These are phyloP conservation scores for Metarhizium sp. DNA, from an alignment of 2,329 filamentous ascomycete genomes.

Conservation along the genomic window DNA sequence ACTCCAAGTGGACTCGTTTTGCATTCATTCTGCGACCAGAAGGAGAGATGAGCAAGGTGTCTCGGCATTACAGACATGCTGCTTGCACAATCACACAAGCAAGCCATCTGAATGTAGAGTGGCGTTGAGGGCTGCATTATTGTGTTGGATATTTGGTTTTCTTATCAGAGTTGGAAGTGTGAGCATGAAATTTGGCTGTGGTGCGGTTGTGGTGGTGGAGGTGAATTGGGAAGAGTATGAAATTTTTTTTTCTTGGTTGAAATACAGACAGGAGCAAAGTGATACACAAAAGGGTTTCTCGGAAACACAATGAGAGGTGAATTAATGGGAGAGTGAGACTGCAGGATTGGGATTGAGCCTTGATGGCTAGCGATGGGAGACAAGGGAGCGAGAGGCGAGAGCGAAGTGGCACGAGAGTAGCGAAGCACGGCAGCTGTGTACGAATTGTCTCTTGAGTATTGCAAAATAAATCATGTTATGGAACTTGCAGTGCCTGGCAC, in stretches of 20 bases:
- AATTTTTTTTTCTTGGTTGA: neutral
- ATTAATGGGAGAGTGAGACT: neutral
- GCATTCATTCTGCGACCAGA: neutral
- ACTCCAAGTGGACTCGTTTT: neutral
- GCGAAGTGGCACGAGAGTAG: neutral
- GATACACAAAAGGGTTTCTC: neutral
- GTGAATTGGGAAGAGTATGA: neutral
- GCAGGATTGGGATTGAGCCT: neutral
- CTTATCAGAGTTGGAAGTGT: neutral
- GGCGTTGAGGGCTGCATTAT: conserved; percentile 3
- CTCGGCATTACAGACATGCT: neutral
- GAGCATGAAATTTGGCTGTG: neutral
- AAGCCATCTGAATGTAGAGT: neutral
- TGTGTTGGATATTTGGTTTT: conserved; percentile 1
- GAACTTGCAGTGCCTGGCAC: no score
- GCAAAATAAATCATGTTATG: neutral
- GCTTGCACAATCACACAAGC: neutral
- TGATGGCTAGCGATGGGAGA: no score
- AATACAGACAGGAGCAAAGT: neutral
- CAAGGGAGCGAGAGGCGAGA: neutral
- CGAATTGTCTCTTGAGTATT: neutral
- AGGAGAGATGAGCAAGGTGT: neutral
- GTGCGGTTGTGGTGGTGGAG: neutral
- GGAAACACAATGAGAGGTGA: neutral
- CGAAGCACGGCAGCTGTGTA: neutral